Evolutionary conservation across 2,329 filamentous ascomycete genomes (phyloP), one percentile per base, ranked within the genome.

Genomic region (Eurotiales sp.): DNA sequence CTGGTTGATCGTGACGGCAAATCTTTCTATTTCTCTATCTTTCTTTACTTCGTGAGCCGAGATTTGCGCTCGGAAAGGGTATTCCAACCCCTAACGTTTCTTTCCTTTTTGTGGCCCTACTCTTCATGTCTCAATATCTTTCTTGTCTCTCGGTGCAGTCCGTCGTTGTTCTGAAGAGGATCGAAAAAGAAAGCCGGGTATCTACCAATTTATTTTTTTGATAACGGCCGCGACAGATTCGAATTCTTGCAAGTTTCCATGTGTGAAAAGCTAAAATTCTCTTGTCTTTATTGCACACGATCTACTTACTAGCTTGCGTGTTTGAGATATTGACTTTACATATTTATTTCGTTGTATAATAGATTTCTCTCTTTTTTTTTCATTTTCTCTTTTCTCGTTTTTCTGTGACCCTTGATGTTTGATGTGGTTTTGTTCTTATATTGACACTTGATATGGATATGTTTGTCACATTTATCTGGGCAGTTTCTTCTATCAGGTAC

Each of bases 281-380:
- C 8, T 47, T 17, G 25, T 47, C 34, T 22, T n/a, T 47, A 19
- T 17, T 37, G 34, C 34, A 37, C 34, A 10, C n/a, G 32, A 36
- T 36, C 32, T 36, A 37, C 34, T 19, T 37, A 37, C 34, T 37
- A 17, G 15, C 17, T 37, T 37, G 17, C 8, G 17, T 36, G n/a
- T 32, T 41, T 41, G 25, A 21, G 8, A 15, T 21, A 23, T 49
- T 36, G 25, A 22, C 21, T 21, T 37, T 29, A 39, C 36, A 27
- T 41, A 43, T 51, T 27, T 49, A 52, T 45, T 56, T 52, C 45
- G 50, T 40, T 56, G 54, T 56, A 56, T 51, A 54, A 54, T 56
- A 56, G 48, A 54, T 52, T 52, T 41, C 46, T 29, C 46, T 54
- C 42, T 52, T 47, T 57, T n/a, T n/a, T n/a, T n/a, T 51, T 58